A percentile compares a stretch with the other conserved stretches of the same genome.
Conservation (phyloP, 164 flowering plant species). For the Annona squamosa region DNA sequence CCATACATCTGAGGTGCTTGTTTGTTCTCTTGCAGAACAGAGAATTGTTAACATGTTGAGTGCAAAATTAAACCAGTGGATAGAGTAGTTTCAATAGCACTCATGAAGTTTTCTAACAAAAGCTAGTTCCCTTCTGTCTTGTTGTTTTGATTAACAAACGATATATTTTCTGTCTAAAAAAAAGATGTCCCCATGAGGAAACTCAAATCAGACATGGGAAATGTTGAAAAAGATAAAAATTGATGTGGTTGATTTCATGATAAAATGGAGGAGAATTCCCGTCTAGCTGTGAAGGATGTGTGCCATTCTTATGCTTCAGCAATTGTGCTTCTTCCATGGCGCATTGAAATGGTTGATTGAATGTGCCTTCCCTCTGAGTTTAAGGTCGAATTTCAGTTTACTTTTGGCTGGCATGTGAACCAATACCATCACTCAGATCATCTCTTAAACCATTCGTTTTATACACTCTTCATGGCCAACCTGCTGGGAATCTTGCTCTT, state of each 20-base stretch:
- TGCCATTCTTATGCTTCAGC: not conserved
- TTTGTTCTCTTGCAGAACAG: not conserved
- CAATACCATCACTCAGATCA: no score
- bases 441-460: no score
- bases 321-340: not conserved
- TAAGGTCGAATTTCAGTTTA: no score
- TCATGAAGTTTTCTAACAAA: not conserved
- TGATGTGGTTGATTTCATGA: not conserved
- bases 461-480: no score
- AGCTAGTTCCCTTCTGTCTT: not conserved
- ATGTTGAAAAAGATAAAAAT: not conserved
- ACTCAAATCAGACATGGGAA: not conserved
- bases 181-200: not conserved
- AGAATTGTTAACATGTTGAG: not conserved
- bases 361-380: not conserved
- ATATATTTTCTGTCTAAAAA: not conserved
- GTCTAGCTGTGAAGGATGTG: not conserved
- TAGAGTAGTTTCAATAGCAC: not conserved
- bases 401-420: no score
- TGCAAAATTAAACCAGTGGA: not conserved
- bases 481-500: not conserved
- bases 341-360: not conserved
- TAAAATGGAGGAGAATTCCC: not conserved
- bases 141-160: not conserved
- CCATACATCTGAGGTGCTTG: not conserved